Evolutionary conservation across 2,329 filamentous ascomycete species (phyloP), one percentile per base, ranked within the genome.

Genomic region (Knufia fluminis): DNA sequence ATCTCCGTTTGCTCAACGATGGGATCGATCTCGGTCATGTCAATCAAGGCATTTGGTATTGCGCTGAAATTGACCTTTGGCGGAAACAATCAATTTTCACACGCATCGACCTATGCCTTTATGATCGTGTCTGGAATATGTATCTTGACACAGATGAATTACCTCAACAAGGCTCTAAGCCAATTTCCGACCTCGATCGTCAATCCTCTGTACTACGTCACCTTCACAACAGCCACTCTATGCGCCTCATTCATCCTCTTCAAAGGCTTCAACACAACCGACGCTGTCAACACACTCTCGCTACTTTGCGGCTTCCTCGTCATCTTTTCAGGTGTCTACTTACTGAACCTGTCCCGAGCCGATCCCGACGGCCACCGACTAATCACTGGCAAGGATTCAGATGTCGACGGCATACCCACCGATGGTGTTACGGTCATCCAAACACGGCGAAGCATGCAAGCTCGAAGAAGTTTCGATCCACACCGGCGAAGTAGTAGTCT

Each of bases 71-170:
- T 98, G 62, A 97, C 91, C 0, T 80, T 98, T 58, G 82, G 78
- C 42, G 92, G 91, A 48, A 85, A 94, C 68, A 98, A 98, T 69
- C 92, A 98, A 68, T 96, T 98, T 67, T 81, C 80, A 3, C 87
- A 94, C 60, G 87, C 94, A 1, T 95, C 89, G 44, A 98, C 94
- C 52, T 98, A 98, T 61, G 90, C 96, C 55, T 98, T 98, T 66
- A 83, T 91, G 68, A 96, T 98, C 57, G 80, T 97, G 57, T 92
- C 90, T 0, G 76, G 77, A 2, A 87, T 96, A 56, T 98, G 92
- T 73, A 97, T 98, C 64, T 68, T 98, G 58, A 96, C 90, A 7
- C 92, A 98, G 74, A 97, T 98, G 92, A 98, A 98, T 69, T 98
- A 98, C 69, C 95, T 98, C 71, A 98, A 98, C 76, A 98, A 98